Evolutionary conservation across 2,329 filamentous ascomycete genomes (phyloP), one percentile per base, ranked within the genome.

Genomic region (Pseudopyricularia cyperi): DNA sequence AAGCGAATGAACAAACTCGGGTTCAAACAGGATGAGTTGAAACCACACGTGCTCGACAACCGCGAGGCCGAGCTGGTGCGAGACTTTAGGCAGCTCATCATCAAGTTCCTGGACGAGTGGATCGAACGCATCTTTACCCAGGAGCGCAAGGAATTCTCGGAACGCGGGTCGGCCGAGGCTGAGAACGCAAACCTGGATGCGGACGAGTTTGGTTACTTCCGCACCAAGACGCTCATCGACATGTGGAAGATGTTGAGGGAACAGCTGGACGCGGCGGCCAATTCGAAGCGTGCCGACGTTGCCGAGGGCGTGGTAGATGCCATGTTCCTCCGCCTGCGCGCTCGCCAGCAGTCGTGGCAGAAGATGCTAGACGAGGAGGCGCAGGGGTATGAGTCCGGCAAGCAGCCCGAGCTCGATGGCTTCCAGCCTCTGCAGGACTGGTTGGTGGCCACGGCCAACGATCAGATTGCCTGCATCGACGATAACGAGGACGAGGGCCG

Each of bases 201-300:
- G 60, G 89, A 94, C 66, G 83, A 90, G 62, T 89, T 94, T 65
- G 89, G 89, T 55, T 90, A 88, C 65, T 90, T 95, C 70, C 84
- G 91, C 49, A 96, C 90, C 50, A 90, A 87, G 69, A 95, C 90
- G 55, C 74, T 95, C 52, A 85, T 90, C 52, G 90, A 95, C 62
- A 85, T 97, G 74, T 98, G 94, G 90, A 86, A 90, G 55, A 97
- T 98, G 89, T 75, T 98, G 56, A 83, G 87, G 58, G 91, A 98
- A 67, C 93, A 98, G 67, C 79, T 95, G 33, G 80, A 86, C 56
- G 88, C 89, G 0, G 90, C 90, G 4, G 83, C 82, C 39, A 86
- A 87, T 61, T 95, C 89, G 46, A 79, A 90, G 62, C 86, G 93
- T 50, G 79, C 83, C 52, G 93, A 97, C 63, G 89, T 98, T 0